These are phyloP conservation scores for Xylariaceae sp. DNA, from an alignment of 2,329 filamentous ascomycete species.

Conservation along the genomic window DNA sequence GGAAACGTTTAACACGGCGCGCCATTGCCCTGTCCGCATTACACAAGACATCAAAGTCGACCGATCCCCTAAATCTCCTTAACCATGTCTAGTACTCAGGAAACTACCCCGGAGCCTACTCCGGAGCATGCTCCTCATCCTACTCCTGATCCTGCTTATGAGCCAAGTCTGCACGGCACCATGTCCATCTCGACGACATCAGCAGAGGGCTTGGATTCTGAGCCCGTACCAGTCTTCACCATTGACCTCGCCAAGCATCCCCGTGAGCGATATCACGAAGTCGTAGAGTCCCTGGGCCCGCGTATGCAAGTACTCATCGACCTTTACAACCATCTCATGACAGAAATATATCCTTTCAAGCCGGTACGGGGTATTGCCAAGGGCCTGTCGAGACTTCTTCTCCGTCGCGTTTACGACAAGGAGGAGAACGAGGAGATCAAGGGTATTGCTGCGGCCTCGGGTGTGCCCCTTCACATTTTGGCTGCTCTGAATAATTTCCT, in stretches of 20 bases:
- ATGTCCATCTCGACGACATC: slow-evolving; percentile 10
- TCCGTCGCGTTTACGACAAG: slow-evolving; percentile 45
- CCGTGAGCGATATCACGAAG: slow-evolving; percentile 43
- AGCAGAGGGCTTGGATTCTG: neutral
- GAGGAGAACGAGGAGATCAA: slow-evolving; percentile 59
- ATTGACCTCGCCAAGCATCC: slow-evolving; percentile 54
- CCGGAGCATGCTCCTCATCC: no score
- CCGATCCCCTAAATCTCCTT: no score
- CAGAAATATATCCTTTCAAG: slow-evolving; percentile 20
- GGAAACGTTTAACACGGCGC: no score
- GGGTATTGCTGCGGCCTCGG: slow-evolving; percentile 48
- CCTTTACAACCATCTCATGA: slow-evolving; percentile 48
- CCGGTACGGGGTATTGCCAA: slow-evolving; percentile 27
- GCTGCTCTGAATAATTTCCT: slow-evolving; percentile 59
- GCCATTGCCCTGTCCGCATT: no score
- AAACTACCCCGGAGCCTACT: no score
- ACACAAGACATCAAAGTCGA: no score
- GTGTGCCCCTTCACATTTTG: slow-evolving; percentile 53
- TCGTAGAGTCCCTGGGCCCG: slow-evolving; percentile 42
- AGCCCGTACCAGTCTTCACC: slow-evolving; percentile 22
- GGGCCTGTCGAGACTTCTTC: slow-evolving; percentile 25
- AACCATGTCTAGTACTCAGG: no score
- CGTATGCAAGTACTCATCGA: slow-evolving; percentile 39
- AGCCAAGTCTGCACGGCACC: neutral
- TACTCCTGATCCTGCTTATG: no score